Evolutionary conservation across 108 stramenopile genomes (phyloP), one percentile per base, ranked within the genome.

Genomic region (Craspedostauros australis): DNA sequence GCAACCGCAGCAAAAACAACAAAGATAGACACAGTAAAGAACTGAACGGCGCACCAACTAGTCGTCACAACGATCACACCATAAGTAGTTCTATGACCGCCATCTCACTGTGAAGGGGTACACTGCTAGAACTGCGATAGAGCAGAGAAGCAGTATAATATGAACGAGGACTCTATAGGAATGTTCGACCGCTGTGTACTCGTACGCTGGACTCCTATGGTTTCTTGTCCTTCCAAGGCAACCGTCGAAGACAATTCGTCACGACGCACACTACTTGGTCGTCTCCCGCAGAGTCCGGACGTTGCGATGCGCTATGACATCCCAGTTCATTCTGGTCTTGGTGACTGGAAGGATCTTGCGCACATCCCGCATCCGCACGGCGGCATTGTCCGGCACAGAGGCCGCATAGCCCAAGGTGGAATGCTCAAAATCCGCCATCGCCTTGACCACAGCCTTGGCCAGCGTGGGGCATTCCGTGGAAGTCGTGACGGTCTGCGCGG

Each of bases 281-380:
- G 66, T 54, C 32, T 68, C 20, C 27, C 42, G 59, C 29, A 68
- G 38, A 24, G 48, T 76, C 39, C 69, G 73, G 37, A 77, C 73
- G 21, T 77, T 56, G 21, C 77, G 72, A 55, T 86, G 84, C 3
- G 76, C 74, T 36, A 66, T 38, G 12, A 82, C 69, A 56, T 88
- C 83, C 91, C 91, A 93, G 5, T 87, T 84, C 91, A 93, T 88
- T 69, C 80, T 84, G 14, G 80, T 82, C 45, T 76, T 70, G 5
- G 85, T 84, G 51, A 93, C 61, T 9, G 91, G 91, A 70, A 89
- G 64, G 44, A 89, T 80, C 19, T 88, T 60, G 8, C 91, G 76
- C 49, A 93, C 72, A 22, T 72, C 50, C 58, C 79, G 73, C 27
- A 89, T 46, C 29, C 49, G 39, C 23, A 70, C 60, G 7, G 37